Evolutionary conservation across 2,329 filamentous ascomycete genomes (phyloP).

Genomic region (Nakataea oryzae): DNA sequence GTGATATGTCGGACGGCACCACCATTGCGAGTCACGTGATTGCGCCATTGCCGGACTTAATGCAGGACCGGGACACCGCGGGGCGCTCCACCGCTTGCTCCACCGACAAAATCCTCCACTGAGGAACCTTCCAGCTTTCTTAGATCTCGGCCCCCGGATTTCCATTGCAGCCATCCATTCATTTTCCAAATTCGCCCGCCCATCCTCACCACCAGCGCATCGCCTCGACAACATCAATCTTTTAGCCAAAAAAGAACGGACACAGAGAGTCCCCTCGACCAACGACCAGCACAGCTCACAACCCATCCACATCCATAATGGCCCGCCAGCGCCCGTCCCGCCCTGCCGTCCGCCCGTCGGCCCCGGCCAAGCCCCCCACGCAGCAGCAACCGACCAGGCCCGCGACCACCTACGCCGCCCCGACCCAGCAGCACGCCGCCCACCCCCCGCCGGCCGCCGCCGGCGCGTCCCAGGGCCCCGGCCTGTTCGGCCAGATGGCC

Average conservation of each 20-base stretch:
- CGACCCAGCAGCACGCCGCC: conserved; percentile 28
- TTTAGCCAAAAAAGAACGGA: background rate
- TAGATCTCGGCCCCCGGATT: background rate
- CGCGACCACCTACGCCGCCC: conserved; percentile 55
- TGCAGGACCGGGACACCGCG: background rate
- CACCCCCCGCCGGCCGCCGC: conserved; percentile 37
- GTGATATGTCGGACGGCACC: background rate
- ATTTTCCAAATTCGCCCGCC: background rate
- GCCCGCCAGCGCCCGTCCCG: conserved; percentile 5
- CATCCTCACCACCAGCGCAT: background rate
- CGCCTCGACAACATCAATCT: background rate
- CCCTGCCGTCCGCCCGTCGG: conserved; percentile 2
- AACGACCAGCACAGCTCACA: background rate
- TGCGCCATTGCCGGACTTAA: background rate
- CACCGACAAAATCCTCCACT: conserved; percentile 1
- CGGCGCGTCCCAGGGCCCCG: conserved; percentile 57
- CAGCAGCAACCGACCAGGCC: conserved; percentile 55
- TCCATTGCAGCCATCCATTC: background rate
- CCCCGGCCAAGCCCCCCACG: conserved; percentile 17
- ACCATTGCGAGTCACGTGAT: too few relatives aligned
- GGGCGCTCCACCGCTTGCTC: background rate
- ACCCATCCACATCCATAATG: background rate
- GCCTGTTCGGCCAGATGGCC: conserved; percentile 94
- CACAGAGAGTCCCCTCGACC: background rate
- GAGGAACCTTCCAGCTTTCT: conserved; percentile 2